Conservation (phyloP, 2,329 filamentous ascomycete genomes). For the Penicillium oxalicum region DNA sequence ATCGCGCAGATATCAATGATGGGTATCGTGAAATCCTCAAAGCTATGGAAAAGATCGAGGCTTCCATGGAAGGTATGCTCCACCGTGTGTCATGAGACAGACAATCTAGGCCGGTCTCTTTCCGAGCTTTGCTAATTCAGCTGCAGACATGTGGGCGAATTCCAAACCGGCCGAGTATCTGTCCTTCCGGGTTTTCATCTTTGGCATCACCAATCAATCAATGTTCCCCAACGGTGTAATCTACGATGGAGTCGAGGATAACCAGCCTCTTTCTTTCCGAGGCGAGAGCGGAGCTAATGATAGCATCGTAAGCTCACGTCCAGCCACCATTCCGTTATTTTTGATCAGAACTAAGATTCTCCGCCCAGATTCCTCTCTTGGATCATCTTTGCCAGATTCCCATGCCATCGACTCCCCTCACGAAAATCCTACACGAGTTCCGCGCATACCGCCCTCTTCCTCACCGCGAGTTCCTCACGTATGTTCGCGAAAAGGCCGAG, state of each 20-base stretch:
- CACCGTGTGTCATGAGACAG: background rate
- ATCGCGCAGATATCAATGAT: conserved; percentile 57
- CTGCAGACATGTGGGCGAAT: conserved; percentile 75
- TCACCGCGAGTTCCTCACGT: conserved; percentile 76
- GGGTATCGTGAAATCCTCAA: conserved; percentile 57
- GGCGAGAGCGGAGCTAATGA: conserved; percentile 94
- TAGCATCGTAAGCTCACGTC: conserved; percentile 57
- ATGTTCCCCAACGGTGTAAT: conserved; percentile 93
- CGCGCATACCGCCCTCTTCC: conserved; percentile 81
- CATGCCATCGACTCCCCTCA: conserved; percentile 86
- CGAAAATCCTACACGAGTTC: conserved; percentile 82
- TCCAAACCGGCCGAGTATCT: conserved; percentile 80
- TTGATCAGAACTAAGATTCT: background rate
- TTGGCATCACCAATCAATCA: conserved; percentile 84
- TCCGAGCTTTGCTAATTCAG: conserved; percentile 2
- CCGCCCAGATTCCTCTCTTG: conserved; percentile 64
- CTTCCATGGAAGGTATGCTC: conserved; percentile 65
- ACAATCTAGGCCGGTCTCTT: background rate
- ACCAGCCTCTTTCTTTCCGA: conserved; percentile 70
- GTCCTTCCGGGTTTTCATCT: conserved; percentile 92
- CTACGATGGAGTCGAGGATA: conserved; percentile 73
- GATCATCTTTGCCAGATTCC: conserved; percentile 80
- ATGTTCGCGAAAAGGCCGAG: conserved; percentile 54
- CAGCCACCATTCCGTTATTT: background rate
- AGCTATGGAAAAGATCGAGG: conserved; percentile 65